These are phyloP conservation scores for Phytophthora sansomeana DNA, from an alignment of 352 stramenopile species.

Conservation along the genomic window DNA sequence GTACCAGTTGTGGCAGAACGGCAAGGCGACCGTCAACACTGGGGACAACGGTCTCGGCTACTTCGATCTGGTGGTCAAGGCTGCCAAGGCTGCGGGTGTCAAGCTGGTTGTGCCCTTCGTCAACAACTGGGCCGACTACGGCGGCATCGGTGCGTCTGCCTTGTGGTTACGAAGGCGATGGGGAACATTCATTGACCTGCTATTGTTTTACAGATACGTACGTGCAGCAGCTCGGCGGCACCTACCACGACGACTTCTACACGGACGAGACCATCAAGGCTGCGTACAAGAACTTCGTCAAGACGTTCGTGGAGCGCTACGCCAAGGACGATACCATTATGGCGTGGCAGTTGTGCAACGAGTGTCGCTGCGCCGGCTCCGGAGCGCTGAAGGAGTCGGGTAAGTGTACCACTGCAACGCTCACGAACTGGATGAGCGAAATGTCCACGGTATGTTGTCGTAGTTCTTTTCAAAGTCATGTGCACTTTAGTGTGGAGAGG, in stretches of 20 bases:
- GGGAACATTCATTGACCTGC: neutral
- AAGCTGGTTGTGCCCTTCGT: too few relatives aligned
- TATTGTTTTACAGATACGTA: conserved; percentile 24
- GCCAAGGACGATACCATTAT: conserved; percentile 38
- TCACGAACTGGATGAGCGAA: conserved; percentile 42
- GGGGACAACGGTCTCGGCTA: too few relatives aligned
- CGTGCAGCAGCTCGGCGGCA: conserved; percentile 39
- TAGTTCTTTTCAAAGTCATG: too few relatives aligned
- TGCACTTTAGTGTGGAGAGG: too few relatives aligned
- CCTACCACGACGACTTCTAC: conserved; percentile 47
- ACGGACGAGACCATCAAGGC: conserved; percentile 39
- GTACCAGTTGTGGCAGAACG: conserved; percentile 43
- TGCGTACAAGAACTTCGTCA: conserved; percentile 43
- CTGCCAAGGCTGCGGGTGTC: too few relatives aligned
- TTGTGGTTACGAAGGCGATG: neutral
- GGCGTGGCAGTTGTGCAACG: conserved; percentile 37
- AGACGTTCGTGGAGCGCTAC: conserved; percentile 35
- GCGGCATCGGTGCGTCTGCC: too few relatives aligned
- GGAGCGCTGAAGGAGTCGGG: conserved; percentile 32
- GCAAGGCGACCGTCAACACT: conserved; percentile 38
- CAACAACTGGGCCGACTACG: too few relatives aligned
- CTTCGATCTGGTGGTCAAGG: too few relatives aligned
- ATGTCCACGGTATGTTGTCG: conserved; percentile 40
- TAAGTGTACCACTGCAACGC: conserved; percentile 29
- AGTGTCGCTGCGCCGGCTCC: conserved; percentile 40